Percentiles rank a stretch among this genome's conserved stretches.
phyloP scores from a whole-genome alignment of 805 yeast genomes.

The Candida adriatica region DNA sequence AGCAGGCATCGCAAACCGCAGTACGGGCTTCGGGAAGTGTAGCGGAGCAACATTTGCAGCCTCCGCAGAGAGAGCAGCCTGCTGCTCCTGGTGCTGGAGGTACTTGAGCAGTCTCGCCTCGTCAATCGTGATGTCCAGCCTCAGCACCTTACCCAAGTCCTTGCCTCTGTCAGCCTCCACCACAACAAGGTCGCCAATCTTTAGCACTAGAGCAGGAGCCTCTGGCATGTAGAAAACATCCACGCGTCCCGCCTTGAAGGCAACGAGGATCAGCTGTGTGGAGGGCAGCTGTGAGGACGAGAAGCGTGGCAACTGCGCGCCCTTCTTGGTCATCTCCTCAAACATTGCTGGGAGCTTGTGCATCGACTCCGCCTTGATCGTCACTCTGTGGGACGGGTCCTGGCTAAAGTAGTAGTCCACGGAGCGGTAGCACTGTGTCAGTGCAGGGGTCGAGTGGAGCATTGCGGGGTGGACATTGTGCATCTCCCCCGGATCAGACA shows the following conservation, averaged over 20 bases:
- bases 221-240: constrained; percentile 67
- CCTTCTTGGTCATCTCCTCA: constrained; percentile 10
- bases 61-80: constrained; percentile 36
- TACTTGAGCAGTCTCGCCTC: constrained; percentile 69
- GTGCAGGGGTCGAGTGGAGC: no score
- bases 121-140: constrained; percentile 55
- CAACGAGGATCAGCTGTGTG: constrained; percentile 48
- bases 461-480: no score
- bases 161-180: constrained; percentile 84
- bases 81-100: constrained; percentile 65
- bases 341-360: constrained; percentile 7
- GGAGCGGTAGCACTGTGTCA: constrained; percentile 14
- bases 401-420: constrained; percentile 20
- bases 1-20: constrained; percentile 68
- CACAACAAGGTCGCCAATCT: constrained; percentile 60
- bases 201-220: constrained; percentile 28
- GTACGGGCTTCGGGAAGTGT: constrained; percentile 63
- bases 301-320: constrained; percentile 19
- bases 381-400: constrained; percentile 20
- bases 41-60: constrained; percentile 15
- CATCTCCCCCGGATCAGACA: no score
- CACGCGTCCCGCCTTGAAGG: constrained; percentile 72
- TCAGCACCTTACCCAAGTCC: constrained; percentile 70
- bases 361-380: constrained; percentile 12
- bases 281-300: constrained; percentile 19